A percentile compares a stretch with the other conserved stretches of the same genome.
Conservation (phyloP, 2,329 filamentous ascomycete species). For the Xylariaceae sp. region DNA sequence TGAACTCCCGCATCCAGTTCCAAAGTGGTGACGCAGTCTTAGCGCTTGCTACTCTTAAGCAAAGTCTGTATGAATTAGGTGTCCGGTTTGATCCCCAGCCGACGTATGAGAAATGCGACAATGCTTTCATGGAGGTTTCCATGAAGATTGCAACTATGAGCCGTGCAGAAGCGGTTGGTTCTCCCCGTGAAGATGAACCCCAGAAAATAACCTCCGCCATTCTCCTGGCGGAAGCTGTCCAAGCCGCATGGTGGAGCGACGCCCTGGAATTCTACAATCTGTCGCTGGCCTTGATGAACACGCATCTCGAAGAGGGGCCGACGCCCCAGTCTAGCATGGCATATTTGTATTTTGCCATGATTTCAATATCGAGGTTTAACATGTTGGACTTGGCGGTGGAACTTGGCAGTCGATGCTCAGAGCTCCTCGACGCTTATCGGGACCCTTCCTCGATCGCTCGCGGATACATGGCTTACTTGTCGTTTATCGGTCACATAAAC, state of each 20-base stretch:
- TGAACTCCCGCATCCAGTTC: conserved; percentile 74
- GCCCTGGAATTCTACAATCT: conserved; percentile 68
- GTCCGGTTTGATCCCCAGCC: conserved; percentile 62
- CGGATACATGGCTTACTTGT: conserved; percentile 63
- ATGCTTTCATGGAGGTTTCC: conserved; percentile 63
- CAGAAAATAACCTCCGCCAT: conserved; percentile 61
- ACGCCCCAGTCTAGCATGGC: conserved; percentile 67
- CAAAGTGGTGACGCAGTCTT: conserved; percentile 66
- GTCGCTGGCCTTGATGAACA: conserved; percentile 60
- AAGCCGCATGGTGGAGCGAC: conserved; percentile 71
- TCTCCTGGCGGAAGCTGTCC: conserved; percentile 65
- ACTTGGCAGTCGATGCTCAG: conserved; percentile 58
- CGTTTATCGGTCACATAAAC: conserved; percentile 68
- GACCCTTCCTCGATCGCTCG: conserved; percentile 64
- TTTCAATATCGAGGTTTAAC: conserved; percentile 65
- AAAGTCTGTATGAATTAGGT: conserved; percentile 66
- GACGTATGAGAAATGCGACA: conserved; percentile 73
- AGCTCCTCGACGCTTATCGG: conserved; percentile 59
- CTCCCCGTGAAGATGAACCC: conserved; percentile 45
- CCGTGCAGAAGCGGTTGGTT: conserved; percentile 42
- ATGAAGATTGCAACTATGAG: conserved; percentile 57
- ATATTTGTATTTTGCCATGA: conserved; percentile 64
- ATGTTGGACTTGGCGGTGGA: conserved; percentile 65
- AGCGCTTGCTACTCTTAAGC: conserved; percentile 66
- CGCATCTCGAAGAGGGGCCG: conserved; percentile 59